phyloP scores from a whole-genome alignment of 495 filamentous ascomycete species.

The Penicillium dipodomyicola region DNA sequence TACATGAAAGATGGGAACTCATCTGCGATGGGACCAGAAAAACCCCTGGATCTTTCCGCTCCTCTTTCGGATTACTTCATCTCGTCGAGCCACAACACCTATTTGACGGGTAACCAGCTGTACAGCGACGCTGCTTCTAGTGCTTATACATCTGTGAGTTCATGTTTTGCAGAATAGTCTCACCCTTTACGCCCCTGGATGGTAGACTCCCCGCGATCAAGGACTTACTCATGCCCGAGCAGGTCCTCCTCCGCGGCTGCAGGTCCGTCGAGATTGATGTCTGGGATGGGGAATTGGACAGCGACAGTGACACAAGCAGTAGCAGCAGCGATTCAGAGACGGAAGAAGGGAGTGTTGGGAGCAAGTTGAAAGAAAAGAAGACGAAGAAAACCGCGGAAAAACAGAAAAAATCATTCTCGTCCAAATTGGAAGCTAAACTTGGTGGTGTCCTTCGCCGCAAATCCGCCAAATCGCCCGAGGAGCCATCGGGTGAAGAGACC shows the following conservation, averaged over 20 bases:
- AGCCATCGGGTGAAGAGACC: neutral
- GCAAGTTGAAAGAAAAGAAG: slow-evolving; percentile 20
- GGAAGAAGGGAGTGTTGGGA: slow-evolving; percentile 11
- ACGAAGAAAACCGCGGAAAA: slow-evolving; percentile 17
- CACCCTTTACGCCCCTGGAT: neutral
- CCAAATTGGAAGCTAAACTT: slow-evolving; percentile 29
- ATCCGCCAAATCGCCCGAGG: slow-evolving; percentile 9
- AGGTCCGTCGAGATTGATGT: slow-evolving; percentile 95
- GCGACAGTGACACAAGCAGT: slow-evolving; percentile 27
- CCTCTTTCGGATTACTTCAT: slow-evolving; percentile 88
- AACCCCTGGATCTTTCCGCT: slow-evolving; percentile 52
- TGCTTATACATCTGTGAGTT: slow-evolving; percentile 77
- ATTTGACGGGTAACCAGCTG: slow-evolving; percentile 88
- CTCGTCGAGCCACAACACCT: slow-evolving; percentile 92
- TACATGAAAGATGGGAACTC: slow-evolving; percentile 61
- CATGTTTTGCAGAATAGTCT: neutral
- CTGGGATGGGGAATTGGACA: slow-evolving; percentile 72
- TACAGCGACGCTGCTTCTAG: slow-evolving; percentile 77
- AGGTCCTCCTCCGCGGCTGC: slow-evolving; percentile 76
- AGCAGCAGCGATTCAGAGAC: slow-evolving; percentile 27
- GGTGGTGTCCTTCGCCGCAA: slow-evolving; percentile 27
- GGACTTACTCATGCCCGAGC: slow-evolving; percentile 1
- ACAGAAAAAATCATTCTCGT: slow-evolving; percentile 21
- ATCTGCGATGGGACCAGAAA: slow-evolving; percentile 36
- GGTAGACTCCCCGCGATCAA: neutral